phyloP scores from a whole-genome alignment of 352 stramenopile species.

The Globisporangium acanthophoron region DNA sequence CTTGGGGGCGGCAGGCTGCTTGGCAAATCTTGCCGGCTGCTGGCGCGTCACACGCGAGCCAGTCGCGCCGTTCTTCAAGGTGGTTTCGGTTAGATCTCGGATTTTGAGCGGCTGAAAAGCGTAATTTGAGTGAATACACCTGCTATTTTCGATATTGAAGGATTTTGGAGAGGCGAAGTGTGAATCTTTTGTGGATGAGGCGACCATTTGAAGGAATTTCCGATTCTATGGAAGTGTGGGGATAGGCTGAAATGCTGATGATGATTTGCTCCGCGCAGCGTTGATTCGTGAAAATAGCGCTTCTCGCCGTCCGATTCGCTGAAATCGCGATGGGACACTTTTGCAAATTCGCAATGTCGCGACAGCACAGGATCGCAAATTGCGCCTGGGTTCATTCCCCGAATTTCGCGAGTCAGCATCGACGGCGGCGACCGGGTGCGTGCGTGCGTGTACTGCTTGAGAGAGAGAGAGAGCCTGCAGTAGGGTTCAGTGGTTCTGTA shows the following conservation, averaged over 20 bases:
- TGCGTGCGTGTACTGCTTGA: neutral
- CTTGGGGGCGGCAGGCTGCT: neutral
- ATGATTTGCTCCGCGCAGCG: neutral
- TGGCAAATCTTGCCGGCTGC: neutral
- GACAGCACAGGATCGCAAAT: neutral
- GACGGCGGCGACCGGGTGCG: neutral
- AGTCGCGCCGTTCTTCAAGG: conserved; percentile 1
- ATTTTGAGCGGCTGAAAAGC: neutral
- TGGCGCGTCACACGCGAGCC: neutral
- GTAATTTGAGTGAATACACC: neutral
- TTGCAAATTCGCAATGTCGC: too few species aligned
- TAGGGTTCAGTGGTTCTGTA: too few species aligned
- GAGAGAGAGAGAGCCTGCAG: too few species aligned
- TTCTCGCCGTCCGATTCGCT: neutral
- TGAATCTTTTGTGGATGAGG: conserved; percentile 1
- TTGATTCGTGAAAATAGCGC: neutral
- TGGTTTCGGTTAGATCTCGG: neutral
- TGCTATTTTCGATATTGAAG: neutral
- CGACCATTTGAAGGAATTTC: neutral
- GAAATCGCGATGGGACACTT: neutral
- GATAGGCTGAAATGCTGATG: neutral
- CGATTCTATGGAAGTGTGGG: neutral
- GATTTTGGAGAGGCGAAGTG: neutral
- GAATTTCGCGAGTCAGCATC: neutral
- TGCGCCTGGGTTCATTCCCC: neutral